These are phyloP conservation scores for Apiotrichum gamsii DNA, from an alignment of 1,284 basidiomycete genomes.

Conservation along the genomic window DNA sequence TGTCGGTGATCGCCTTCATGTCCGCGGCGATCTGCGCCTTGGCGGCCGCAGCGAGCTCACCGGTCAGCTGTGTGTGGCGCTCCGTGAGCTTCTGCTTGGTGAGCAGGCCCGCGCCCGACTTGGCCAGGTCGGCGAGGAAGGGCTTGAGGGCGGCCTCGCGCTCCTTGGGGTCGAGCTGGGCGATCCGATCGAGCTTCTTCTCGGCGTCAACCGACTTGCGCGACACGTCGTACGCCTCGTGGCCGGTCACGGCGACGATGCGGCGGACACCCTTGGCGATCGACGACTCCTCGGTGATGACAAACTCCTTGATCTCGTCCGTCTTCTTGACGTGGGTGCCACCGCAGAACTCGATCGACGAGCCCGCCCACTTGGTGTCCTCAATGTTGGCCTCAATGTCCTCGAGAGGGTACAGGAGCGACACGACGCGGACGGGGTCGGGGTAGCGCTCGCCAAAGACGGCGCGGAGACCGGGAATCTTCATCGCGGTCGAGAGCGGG, in stretches of 20 bases:
- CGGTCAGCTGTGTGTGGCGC: constrained; percentile 63
- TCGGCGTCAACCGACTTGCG: constrained; percentile 64
- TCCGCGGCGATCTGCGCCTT: constrained; percentile 75
- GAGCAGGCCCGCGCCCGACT: constrained; percentile 80
- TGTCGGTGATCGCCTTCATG: constrained; percentile 70
- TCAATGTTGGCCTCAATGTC: constrained; percentile 78
- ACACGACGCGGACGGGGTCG: constrained; percentile 92
- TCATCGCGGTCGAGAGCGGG: constrained; percentile 68
- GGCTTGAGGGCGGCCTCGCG: constrained; percentile 82
- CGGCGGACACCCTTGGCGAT: constrained; percentile 97
- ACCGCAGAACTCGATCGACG: constrained; percentile 60
- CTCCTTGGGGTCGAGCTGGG: constrained; percentile 62
- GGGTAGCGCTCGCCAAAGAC: constrained; percentile 98
- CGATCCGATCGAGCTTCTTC: constrained; percentile 61
- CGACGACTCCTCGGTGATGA: constrained; percentile 90
- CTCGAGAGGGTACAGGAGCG: constrained; percentile 77
- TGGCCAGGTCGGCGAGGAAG: constrained; percentile 78
- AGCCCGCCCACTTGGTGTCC: constrained; percentile 82
- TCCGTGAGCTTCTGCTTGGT: constrained; percentile 77
- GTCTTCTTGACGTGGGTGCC: constrained; percentile 83
- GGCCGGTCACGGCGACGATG: constrained; percentile 88
- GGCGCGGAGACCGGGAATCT: constrained; percentile 87
- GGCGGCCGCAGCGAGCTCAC: constrained; percentile 74
- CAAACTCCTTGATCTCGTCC: constrained; percentile 91
- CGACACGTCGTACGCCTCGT: constrained; percentile 78